Conservation (phyloP, 2,329 filamentous ascomycete species). For the Monilinia laxa region DNA sequence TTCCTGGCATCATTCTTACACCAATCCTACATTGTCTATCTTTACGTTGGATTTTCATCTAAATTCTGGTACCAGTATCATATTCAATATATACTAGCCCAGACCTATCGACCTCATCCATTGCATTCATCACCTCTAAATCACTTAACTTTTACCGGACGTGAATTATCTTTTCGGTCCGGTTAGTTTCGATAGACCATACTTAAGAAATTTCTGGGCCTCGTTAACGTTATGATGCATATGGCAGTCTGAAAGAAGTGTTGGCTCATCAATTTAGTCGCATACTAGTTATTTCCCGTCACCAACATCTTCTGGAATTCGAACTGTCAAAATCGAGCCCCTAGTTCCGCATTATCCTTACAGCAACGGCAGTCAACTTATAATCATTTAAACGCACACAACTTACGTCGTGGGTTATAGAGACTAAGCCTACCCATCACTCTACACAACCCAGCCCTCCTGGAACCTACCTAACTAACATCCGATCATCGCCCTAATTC, state of each 20-base stretch:
- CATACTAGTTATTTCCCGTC: background rate
- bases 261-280: constrained; percentile 1
- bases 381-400: no score
- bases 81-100: background rate
- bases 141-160: background rate
- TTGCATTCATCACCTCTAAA: background rate
- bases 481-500: background rate
- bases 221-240: background rate
- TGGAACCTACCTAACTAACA: background rate
- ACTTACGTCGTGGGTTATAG: background rate
- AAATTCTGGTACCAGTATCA: background rate
- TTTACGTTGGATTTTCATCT: background rate
- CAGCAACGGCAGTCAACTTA: background rate
- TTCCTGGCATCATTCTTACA: background rate
- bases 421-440: background rate
- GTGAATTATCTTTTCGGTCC: background rate
- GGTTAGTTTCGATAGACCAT: background rate
- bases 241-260: background rate
- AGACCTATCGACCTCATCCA: background rate
- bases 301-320: background rate
- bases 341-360: background rate
- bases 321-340: background rate
- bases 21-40: no score
- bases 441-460: background rate
- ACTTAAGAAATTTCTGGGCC: background rate